Evolutionary conservation across 371 early-diverging fungal genomes (phyloP).

Genomic region (Zychaea mexicana): DNA sequence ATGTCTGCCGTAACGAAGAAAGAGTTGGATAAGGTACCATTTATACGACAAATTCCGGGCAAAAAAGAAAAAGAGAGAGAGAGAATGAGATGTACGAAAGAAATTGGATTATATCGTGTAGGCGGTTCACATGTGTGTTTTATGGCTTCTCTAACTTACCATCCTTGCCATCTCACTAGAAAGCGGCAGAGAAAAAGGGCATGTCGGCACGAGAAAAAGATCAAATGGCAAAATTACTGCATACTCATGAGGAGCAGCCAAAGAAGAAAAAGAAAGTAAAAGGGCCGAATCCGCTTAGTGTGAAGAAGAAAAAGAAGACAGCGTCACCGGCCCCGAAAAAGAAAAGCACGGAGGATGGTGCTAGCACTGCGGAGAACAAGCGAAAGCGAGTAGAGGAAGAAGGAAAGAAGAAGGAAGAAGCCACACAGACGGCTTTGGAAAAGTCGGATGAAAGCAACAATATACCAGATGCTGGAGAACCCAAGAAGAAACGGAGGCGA

Average conservation of each 20-base stretch:
- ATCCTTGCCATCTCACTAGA: neutral
- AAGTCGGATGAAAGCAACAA: neutral
- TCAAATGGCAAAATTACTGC: neutral
- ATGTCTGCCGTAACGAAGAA: constrained; percentile 56
- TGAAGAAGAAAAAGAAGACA: neutral
- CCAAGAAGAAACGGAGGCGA: constrained; percentile 1
- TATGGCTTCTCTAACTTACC: neutral
- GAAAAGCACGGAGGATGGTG: neutral
- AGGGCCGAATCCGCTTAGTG: constrained; percentile 6
- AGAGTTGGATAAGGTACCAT: constrained; percentile 48
- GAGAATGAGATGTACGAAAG: no score
- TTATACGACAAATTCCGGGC: no score
- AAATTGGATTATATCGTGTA: no score
- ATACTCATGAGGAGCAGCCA: neutral
- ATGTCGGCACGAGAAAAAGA: neutral
- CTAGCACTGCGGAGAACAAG: neutral
- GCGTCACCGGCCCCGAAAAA: neutral
- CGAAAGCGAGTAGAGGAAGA: neutral
- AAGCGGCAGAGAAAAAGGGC: neutral
- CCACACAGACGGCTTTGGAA: neutral
- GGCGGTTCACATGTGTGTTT: no score
- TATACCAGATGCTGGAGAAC: constrained; percentile 1
- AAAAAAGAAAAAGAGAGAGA: no score
- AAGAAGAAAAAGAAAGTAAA: constrained; percentile 1
- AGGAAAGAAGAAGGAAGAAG: neutral